A percentile compares a stretch with the other conserved stretches of the same genome.
phyloP scores from a whole-genome alignment of 2,329 filamentous ascomycete species.

The Arthrobotrys sphaeroides region DNA sequence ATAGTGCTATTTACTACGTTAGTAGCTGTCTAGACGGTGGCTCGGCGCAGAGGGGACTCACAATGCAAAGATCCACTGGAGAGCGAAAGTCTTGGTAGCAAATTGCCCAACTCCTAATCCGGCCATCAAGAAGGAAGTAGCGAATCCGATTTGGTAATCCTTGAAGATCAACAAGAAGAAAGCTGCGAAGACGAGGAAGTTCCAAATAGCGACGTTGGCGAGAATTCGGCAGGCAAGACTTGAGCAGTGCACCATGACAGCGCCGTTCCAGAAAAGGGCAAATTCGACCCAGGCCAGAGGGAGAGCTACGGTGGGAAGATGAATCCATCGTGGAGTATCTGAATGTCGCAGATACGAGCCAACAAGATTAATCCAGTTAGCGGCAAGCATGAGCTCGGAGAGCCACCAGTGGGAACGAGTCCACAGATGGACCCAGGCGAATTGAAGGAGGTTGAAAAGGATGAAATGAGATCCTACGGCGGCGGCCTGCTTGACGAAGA shows the following conservation, averaged over 20 bases:
- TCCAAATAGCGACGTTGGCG: constrained; percentile 89
- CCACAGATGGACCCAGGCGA: constrained; percentile 85
- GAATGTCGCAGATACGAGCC: constrained; percentile 83
- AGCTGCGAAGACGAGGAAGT: constrained; percentile 76
- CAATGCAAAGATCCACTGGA: constrained; percentile 95
- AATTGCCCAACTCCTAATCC: constrained; percentile 76
- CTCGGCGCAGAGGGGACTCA: constrained; percentile 14
- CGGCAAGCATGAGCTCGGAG: constrained; percentile 77
- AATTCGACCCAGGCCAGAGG: constrained; percentile 88
- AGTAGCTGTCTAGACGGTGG: neutral
- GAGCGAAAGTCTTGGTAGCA: constrained; percentile 65
- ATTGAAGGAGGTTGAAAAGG: constrained; percentile 78
- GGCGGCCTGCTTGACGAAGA: constrained; percentile 74
- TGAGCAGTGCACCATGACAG: constrained; percentile 78
- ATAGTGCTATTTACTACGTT: constrained; percentile 65
- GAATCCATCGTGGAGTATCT: constrained; percentile 76
- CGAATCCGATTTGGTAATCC: constrained; percentile 66
- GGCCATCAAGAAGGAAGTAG: constrained; percentile 28
- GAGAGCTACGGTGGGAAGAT: constrained; percentile 77
- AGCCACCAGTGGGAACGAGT: constrained; percentile 77
- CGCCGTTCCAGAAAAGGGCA: constrained; percentile 88
- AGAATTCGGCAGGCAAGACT: constrained; percentile 77
- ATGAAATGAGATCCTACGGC: constrained; percentile 87
- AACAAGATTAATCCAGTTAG: constrained; percentile 84
- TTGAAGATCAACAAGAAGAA: constrained; percentile 80